Evolutionary conservation across 192 early-diverging fungal genomes (phyloP), one percentile per base, ranked within the genome.

Genomic region (Umbelopsis isabellina): DNA sequence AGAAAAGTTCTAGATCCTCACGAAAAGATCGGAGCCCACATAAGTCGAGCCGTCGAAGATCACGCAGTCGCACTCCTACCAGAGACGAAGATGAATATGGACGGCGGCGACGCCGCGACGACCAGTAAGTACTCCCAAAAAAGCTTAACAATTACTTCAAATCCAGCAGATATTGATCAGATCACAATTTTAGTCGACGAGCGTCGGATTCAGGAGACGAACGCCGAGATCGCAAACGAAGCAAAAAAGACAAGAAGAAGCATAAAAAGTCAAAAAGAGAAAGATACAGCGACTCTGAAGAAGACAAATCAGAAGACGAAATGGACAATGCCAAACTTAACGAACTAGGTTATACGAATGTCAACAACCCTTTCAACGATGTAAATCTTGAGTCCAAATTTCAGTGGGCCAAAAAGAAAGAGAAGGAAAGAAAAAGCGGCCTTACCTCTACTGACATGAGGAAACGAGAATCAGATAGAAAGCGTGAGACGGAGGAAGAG

Each of bases 351-450:
- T 95, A 97, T 77, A 86, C 85, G 23, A 89, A 89, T 65, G 73
- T 83, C 0, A 91, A 93, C 53, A 95, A 93, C 72, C 92, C 92
- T 1, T 92, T 95, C 44, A 89, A 91, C 52, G 94, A 97, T 74
- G 77, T 81, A 4, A 91, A 93, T 35, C 82, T 97, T 8, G 83
- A 86, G 45, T 84, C 87, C 61, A 96, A 95, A 74, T 98, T 98
- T 77, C 90, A 93, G 21, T 98, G 97, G 97, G 83, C 91, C 47
- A 97, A 98, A 75, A 98, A 98, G 70, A 83, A 91, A 4, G 92
- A 97, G 72, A 80, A 86, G 30, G 97, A 97, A 66, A 72, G 81
- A 48, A 91, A 91, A 53, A 72, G 82, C 8, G 85, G 95, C 1
- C 76, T 91, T 18, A 78, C 75, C 23, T 68, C 80, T 1, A 65